A percentile compares a stretch with the other conserved stretches of the same genome.
phyloP scores from a whole-genome alignment of 1,284 basidiomycete species.

The Albatrellus sp. region DNA sequence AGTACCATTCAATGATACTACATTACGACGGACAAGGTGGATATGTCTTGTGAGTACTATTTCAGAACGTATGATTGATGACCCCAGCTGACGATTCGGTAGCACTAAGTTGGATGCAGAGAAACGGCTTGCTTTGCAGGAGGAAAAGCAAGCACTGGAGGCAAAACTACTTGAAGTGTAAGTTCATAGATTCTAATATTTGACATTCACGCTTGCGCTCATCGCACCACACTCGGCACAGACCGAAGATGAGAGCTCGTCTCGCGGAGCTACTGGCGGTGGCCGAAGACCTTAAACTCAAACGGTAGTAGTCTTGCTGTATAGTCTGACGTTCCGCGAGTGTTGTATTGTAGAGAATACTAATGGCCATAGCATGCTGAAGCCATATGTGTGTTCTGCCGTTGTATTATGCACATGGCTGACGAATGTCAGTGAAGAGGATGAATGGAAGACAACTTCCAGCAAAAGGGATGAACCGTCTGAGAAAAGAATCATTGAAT shows the following conservation, averaged over 20 bases:
- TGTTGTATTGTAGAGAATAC: no score
- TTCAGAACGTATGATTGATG: not conserved
- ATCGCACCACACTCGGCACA: conserved; percentile 15
- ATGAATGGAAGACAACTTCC: no score
- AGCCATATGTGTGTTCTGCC: no score
- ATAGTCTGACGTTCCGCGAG: not conserved
- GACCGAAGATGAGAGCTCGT: conserved; percentile 72
- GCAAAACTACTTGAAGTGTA: conserved; percentile 73
- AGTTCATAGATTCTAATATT: conserved; percentile 16
- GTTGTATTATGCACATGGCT: no score
- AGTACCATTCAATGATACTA: conserved; percentile 86
- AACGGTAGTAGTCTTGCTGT: not conserved
- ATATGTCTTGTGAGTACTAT: conserved; percentile 64
- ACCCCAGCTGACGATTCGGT: not conserved
- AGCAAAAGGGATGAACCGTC: not conserved
- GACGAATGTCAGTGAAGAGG: no score
- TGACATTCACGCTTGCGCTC: no score
- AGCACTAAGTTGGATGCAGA: conserved; percentile 88
- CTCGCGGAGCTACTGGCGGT: conserved; percentile 53
- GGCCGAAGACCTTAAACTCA: not conserved
- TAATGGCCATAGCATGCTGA: no score
- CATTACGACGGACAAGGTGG: conserved; percentile 81
- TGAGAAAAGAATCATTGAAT: not conserved
- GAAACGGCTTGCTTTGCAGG: conserved; percentile 82
- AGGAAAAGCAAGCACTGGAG: conserved; percentile 84